Conservation (phyloP, 768 basidiomycete genomes). For the Amanita phalloides region DNA sequence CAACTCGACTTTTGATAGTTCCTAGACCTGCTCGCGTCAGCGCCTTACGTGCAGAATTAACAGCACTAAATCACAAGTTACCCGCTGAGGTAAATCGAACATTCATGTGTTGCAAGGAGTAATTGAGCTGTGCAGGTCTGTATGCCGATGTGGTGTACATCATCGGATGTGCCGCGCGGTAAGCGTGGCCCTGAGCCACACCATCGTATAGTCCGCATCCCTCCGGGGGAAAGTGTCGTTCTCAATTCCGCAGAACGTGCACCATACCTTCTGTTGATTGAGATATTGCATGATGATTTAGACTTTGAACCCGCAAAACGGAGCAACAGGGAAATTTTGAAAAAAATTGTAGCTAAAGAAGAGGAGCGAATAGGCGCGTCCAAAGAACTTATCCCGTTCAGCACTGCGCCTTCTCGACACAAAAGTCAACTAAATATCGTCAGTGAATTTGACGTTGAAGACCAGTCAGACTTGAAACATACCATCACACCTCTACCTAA, state of each 20-base stretch:
- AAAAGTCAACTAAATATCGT: constrained; percentile 13
- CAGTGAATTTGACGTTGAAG: constrained; percentile 18
- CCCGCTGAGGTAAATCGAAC: constrained; percentile 72
- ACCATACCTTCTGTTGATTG: constrained; percentile 86
- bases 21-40: constrained; percentile 92
- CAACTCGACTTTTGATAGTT: constrained; percentile 82
- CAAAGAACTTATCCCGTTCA: constrained; percentile 40
- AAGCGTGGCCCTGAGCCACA: constrained; percentile 38
- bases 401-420: constrained; percentile 12
- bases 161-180: constrained; percentile 44
- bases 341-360: constrained; percentile 63
- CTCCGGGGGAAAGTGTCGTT: constrained; percentile 95
- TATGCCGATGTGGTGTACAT: constrained; percentile 81
- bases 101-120: constrained; percentile 1
- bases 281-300: constrained; percentile 82
- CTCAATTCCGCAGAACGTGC: constrained; percentile 96
- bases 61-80: constrained; percentile 88
- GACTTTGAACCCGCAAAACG: constrained; percentile 85
- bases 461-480: constrained; percentile 11
- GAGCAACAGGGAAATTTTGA: constrained; percentile 77
- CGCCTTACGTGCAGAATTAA: constrained; percentile 93
- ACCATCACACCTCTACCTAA: constrained; percentile 9
- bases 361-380: constrained; percentile 47
- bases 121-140: constrained; percentile 43
- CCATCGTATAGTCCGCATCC: constrained; percentile 93